Percentiles rank a stretch among this genome's conserved stretches.
Evolutionary conservation across 805 yeast species (phyloP).

Genomic region (Candida dendrica): DNA sequence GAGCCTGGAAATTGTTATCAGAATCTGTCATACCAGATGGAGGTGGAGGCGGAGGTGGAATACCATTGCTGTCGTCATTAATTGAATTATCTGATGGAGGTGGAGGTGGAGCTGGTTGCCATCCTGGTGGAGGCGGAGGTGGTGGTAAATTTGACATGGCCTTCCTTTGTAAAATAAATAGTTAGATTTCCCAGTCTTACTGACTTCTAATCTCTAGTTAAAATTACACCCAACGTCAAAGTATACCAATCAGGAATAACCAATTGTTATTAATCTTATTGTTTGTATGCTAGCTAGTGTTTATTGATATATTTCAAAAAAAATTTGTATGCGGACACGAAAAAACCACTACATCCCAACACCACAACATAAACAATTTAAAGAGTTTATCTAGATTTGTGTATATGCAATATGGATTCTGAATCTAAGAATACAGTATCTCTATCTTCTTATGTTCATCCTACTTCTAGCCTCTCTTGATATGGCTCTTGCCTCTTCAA

Average conservation of each 20-base stretch:
- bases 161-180: no score
- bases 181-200: no score
- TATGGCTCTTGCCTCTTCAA: conserved; percentile 83
- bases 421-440: no score
- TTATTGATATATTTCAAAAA: no score
- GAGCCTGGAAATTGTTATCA: no score
- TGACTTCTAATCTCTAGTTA: no score
- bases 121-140: conserved; percentile 27
- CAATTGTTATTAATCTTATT: background rate
- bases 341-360: background rate
- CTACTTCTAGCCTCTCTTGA: conserved; percentile 69
- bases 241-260: background rate
- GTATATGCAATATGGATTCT: no score
- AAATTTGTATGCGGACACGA: background rate
- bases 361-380: background rate
- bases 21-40: no score
- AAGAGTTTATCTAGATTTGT: no score
- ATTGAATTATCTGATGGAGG: background rate
- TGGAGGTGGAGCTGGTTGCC: conserved; percentile 21
- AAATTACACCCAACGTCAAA: background rate
- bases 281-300: background rate
- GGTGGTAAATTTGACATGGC: background rate
- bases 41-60: background rate
- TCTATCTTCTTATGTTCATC: conserved; percentile 23
- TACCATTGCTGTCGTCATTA: background rate